Base-by-base conservation (phyloP, 129 eudicot genomes). In the Dittrichia graveolens region DNA sequence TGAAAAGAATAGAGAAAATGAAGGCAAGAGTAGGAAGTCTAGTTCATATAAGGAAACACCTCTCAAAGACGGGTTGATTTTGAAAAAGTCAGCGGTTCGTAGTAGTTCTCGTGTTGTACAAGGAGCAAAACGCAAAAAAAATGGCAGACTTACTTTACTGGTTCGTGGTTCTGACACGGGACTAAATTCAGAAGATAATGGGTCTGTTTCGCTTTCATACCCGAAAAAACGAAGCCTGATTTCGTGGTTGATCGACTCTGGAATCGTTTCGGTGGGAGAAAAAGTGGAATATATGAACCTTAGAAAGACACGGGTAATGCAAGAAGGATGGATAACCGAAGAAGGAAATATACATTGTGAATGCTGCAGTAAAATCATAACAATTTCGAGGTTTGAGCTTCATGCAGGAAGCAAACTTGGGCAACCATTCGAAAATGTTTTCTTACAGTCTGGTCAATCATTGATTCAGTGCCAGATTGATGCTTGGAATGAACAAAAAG, bases 391-490 rank as follows among this genome's bases (percentile, higher is more conserved):
- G 82, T 92, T 92, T 80, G 98, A 92, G 88, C 86, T 92, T 56
- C 98, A 92, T 67, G 96, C 98, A 48, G 98, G 88, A 60, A 89
- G 96, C 80, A 89, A 89, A 75, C 80, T 85, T 62, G 86, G 96
- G n/a, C 89, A 83, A 68, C 95, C 96, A 10, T 92, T 78, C 46
- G 84, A 80, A 37, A 87, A 92, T 71, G 83, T 92, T 54, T 75
- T 68, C 65, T 11, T 87, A 70, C 79, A 80, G 70, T 85, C 96
- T 55, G 98, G 95, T 18, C 38, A 48, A 52, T 87, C 98, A 4
- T 69, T 92, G 47, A 35, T 87, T 79, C 85, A 92, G 70, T 92
- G 98, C 78, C 87, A 67, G 85, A 74, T 89, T 60, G 96, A 92
- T 68, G 92, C 87, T 18, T 92, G 98, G 98, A 89, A 92, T 75